Evolutionary conservation across 2,329 filamentous ascomycete genomes (phyloP), one percentile per base, ranked within the genome.

Genomic region (Botryotinia convoluta): DNA sequence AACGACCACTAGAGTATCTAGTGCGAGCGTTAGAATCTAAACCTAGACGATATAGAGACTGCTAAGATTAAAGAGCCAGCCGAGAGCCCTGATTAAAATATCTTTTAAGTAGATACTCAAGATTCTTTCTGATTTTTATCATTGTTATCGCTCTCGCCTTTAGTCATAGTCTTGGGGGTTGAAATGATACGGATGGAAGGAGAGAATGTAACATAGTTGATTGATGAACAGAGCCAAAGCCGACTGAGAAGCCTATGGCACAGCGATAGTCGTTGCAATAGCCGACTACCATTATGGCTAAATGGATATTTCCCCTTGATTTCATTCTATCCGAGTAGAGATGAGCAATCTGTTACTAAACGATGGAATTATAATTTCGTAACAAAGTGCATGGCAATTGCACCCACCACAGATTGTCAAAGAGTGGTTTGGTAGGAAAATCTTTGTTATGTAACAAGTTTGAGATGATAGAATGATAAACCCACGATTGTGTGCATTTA

Each of bases 281-380:
- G 12, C 6, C 26, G 26, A 54, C 3, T 0, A 14, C 5, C 2
- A 16, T n/a, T n/a, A 7, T 51, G 12, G 48, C 26, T n/a, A 1
- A 54, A 54, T 54, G 26, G 12, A 7, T 3, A 51, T 51, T n/a
- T 10, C 14, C 26, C 10, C 22, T n/a, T 14, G 2, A n/a, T n/a
- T 51, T n/a, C 10, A 51, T 51, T 26, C 26, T n/a, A n/a, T 5
- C 22, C 1, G 48, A 51, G 10, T n/a, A n/a, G 12, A 20, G 12
- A 51, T 51, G 48, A 51, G 22, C n/a, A 12, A 14, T 51, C 48
- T 51, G 26, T 51, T 14, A 51, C 22, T 51, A n/a, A 51, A n/a
- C 26, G 10, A 51, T n/a, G 1, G 48, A n/a, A 51, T 14, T n/a
- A 12, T 14, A 51, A 14, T 14, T 14, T 51, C 20, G 48, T 5